A percentile compares a stretch with the other conserved stretches of the same genome.
Evolutionary conservation across 306 rosid species (phyloP).

Genomic region (Albizia julibrissin): DNA sequence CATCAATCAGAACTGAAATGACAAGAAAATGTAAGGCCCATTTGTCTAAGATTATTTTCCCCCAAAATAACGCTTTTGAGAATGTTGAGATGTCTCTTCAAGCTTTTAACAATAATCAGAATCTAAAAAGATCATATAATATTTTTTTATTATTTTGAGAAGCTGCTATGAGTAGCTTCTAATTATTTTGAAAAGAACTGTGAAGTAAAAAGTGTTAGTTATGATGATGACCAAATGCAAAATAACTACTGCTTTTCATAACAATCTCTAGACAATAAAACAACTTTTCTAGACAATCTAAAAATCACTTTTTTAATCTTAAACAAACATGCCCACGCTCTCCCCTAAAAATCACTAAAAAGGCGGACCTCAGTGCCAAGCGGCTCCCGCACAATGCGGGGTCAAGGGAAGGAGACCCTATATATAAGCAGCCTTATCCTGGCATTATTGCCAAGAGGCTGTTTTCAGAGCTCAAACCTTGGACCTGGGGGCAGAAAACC

Average conservation of each 20-base stretch:
- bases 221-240: background rate
- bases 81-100: background rate
- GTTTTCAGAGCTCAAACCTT: too few relatives aligned
- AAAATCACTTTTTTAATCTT: background rate
- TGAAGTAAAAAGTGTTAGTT: background rate
- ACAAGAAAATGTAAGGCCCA: background rate
- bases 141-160: too few relatives aligned
- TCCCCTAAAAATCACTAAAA: background rate
- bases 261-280: background rate
- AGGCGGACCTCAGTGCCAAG: too few relatives aligned
- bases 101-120: background rate
- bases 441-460: too few relatives aligned
- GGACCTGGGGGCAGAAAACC: too few relatives aligned
- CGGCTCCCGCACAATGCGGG: too few relatives aligned
- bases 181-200: background rate
- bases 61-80: too few relatives aligned
- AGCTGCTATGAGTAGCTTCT: background rate
- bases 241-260: background rate
- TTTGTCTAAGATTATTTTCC: too few relatives aligned
- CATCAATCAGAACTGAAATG: conserved; percentile 24
- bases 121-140: too few relatives aligned
- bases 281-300: background rate
- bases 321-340: background rate
- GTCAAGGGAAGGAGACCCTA: too few relatives aligned
- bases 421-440: too few relatives aligned